Conservation (phyloP, 768 basidiomycete species). For the Pulveroboletus sp. region DNA sequence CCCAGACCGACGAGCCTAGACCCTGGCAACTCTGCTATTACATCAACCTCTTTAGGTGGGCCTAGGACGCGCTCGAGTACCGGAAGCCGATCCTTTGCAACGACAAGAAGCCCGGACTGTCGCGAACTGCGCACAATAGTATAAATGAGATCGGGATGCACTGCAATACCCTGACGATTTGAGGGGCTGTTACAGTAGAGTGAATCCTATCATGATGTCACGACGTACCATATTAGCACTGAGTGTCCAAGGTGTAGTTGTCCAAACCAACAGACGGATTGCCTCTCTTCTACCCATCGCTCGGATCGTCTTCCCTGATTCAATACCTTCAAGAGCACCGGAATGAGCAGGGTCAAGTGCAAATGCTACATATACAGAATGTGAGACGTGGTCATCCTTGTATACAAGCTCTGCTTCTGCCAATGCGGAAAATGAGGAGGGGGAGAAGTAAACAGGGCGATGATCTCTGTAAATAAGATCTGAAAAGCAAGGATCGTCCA, state of each 20-base stretch:
- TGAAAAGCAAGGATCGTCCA: constrained; percentile 18
- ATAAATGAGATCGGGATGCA: constrained; percentile 72
- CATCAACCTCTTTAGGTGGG: constrained; percentile 15
- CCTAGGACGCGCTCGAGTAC: constrained; percentile 27
- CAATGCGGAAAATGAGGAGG: constrained; percentile 88
- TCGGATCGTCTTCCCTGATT: constrained; percentile 21
- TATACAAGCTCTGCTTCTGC: constrained; percentile 94
- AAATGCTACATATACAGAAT: constrained; percentile 84
- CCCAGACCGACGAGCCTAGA: constrained; percentile 52
- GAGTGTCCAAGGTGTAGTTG: constrained; percentile 96
- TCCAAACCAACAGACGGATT: constrained; percentile 80
- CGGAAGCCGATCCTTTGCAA: constrained; percentile 49
- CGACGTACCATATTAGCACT: constrained; percentile 85
- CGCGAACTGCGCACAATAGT: constrained; percentile 37
- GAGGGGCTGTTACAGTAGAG: not conserved
- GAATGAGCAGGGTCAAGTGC: constrained; percentile 40
- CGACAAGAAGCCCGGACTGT: constrained; percentile 35
- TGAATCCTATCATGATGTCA: not conserved
- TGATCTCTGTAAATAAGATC: constrained; percentile 82
- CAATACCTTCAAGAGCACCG: constrained; percentile 11
- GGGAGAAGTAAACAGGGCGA: constrained; percentile 91
- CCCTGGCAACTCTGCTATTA: constrained; percentile 22
- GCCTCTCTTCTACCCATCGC: constrained; percentile 29
- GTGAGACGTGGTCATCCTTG: constrained; percentile 82
- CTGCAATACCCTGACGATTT: constrained; percentile 74